phyloP scores from a whole-genome alignment of 495 filamentous ascomycete species.

The Penicillium herquei region DNA sequence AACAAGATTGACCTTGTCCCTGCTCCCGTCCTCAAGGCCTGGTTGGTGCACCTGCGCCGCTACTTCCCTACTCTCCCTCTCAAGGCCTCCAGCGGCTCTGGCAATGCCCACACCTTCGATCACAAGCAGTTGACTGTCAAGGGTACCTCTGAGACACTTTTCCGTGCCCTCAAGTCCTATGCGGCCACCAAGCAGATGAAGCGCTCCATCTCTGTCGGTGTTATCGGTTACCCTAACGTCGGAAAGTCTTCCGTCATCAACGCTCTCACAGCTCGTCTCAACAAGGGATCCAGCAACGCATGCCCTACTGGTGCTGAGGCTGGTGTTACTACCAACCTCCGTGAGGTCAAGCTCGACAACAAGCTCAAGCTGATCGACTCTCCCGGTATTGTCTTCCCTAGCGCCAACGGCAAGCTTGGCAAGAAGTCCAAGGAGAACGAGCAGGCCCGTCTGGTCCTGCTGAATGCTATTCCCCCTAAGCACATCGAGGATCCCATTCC shows the following conservation, averaged over 20 bases:
- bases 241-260: constrained; percentile 98
- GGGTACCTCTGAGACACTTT: constrained; percentile 81
- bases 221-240: constrained; percentile 96
- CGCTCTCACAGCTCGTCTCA: constrained; percentile 77
- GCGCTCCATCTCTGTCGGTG: constrained; percentile 85
- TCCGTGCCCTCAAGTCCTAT: constrained; percentile 87
- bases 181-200: constrained; percentile 82
- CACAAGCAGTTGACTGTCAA: constrained; percentile 86
- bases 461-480: constrained; percentile 91
- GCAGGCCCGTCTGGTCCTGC: constrained; percentile 79
- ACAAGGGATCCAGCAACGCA: constrained; percentile 61
- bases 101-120: constrained; percentile 88
- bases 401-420: constrained; percentile 41
- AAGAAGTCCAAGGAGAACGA: constrained; percentile 56
- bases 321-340: constrained; percentile 85
- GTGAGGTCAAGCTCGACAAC: constrained; percentile 90
- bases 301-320: constrained; percentile 92
- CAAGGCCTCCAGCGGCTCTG: constrained; percentile 76
- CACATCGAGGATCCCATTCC: constrained; percentile 89
- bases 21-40: constrained; percentile 72
- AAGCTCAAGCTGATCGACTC: constrained; percentile 94
- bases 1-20: constrained; percentile 98
- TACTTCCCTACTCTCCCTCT: constrained; percentile 93
- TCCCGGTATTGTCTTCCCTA: constrained; percentile 93
- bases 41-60: constrained; percentile 81